Percentiles rank a stretch among this genome's conserved stretches.
Conservation (phyloP, 805 yeast genomes). For the Candida gorgasii region DNA sequence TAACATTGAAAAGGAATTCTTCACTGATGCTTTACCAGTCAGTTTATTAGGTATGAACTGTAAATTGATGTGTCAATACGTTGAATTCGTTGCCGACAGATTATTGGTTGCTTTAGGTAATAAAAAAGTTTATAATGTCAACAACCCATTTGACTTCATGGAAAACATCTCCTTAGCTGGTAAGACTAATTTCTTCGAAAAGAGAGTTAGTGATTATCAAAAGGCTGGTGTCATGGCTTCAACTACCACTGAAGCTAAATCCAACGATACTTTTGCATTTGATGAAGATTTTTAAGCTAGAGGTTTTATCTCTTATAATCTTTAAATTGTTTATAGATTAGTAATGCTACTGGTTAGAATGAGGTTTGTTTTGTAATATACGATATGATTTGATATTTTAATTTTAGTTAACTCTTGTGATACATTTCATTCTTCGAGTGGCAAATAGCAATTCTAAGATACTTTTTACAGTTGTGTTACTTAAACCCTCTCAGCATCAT, state of each 20-base stretch:
- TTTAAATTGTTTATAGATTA: neutral
- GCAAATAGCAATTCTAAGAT: too few relatives aligned
- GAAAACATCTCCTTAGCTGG: slow-evolving; percentile 98
- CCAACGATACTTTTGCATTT: slow-evolving; percentile 64
- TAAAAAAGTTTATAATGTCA: slow-evolving; percentile 80
- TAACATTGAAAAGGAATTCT: slow-evolving; percentile 87
- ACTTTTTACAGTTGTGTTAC: too few relatives aligned
- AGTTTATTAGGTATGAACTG: slow-evolving; percentile 94
- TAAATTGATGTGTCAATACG: slow-evolving; percentile 94
- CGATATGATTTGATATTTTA: neutral
- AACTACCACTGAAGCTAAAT: slow-evolving; percentile 50
- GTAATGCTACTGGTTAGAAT: slow-evolving; percentile 2
- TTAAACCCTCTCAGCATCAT: too few relatives aligned
- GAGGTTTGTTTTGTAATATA: slow-evolving; percentile 8
- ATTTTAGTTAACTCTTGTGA: too few relatives aligned
- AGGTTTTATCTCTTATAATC: neutral
- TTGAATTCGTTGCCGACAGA: slow-evolving; percentile 97
- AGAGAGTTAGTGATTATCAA: slow-evolving; percentile 98
- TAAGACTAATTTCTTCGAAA: slow-evolving; percentile 98
- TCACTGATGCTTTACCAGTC: slow-evolving; percentile 93
- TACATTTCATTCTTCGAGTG: too few relatives aligned
- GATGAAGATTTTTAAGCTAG: slow-evolving; percentile 85
- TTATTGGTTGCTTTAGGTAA: slow-evolving; percentile 88
- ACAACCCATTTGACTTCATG: slow-evolving; percentile 98
- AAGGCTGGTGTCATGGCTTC: slow-evolving; percentile 97